Base-by-base conservation (phyloP, 2,329 filamentous ascomycete species). In the Aspergillus sp. region DNA sequence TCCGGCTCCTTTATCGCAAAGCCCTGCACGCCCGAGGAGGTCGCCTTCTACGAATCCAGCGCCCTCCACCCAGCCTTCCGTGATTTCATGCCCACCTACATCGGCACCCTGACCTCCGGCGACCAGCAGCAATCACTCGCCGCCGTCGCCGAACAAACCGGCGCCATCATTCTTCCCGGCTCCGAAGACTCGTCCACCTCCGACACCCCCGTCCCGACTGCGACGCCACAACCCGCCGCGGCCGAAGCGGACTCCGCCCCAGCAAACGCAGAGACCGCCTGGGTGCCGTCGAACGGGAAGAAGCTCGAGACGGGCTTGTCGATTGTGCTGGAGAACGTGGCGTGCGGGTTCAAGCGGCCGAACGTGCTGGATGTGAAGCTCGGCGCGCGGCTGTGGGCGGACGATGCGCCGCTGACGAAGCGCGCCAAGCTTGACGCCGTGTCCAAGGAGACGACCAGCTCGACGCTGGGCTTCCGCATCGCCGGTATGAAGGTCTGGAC, bases 341-440 rank as follows among this genome's bases (percentile, higher is more conserved):
- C 90, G 0, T 81, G 83, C 58, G 90, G 90, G 1, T 97, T 92
- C 76, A 83, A 82, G 63, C 82, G 83, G 53, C 90, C 94, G 6
- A 97, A 96, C 62, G 90, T 99, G 7, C 77, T 99, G 52, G 94
- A 99, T 67, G 83, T 95, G 59, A 99, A 99, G 75, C 83, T 99
- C 17, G 94, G 94, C 41, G 81, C 85, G 46, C 82, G 89, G 30
- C 76, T 99, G 5, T 97, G 91, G 87, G 93, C 89, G 13, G 89
- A 95, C 35, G 77, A 78, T 55, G 82, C 85, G 3, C 77, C 78
- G 20, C 71, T 75, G 1, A 77, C 80, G 26, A 87, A 87, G 67
- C 74, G 82, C 14, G 76, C 71, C 20, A 76, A 81, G 47, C 70
- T 87, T 20, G 84, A 87, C 62, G 77, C 79, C 36, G 81, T 86